These are phyloP conservation scores for Polymyxa betae DNA, from an alignment of 208 protist genomes.

Conservation along the genomic window DNA sequence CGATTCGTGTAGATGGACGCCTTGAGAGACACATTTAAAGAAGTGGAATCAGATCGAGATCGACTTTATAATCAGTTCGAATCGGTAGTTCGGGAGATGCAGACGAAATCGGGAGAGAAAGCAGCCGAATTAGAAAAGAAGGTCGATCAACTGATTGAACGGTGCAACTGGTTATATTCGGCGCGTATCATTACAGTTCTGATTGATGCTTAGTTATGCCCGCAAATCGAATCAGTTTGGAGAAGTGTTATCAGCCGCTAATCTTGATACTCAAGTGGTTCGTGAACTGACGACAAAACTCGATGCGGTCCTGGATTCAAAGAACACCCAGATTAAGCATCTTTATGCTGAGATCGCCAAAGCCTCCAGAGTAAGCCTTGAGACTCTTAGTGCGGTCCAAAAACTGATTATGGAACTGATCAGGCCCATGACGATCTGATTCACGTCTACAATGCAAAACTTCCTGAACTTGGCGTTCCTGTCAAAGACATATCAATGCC, in stretches of 20 bases:
- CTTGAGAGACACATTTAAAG: not conserved
- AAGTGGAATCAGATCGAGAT: conserved; percentile 20
- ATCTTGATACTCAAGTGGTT: not conserved
- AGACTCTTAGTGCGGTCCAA: too few species aligned
- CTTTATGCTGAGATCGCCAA: not conserved
- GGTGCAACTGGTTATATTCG: not conserved
- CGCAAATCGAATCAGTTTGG: conserved; percentile 35
- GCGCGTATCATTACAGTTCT: not conserved
- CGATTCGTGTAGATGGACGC: conserved; percentile 4
- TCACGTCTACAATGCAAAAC: conserved; percentile 55
- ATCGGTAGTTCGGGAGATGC: not conserved
- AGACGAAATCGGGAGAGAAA: not conserved
- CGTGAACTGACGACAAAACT: conserved; percentile 30
- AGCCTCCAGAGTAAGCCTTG: not conserved
- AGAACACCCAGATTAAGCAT: conserved; percentile 49
- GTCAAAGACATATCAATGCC: conserved; percentile 28
- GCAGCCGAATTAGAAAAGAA: not conserved
- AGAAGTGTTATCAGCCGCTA: conserved; percentile 39
- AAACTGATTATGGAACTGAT: too few species aligned
- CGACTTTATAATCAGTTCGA: conserved; percentile 41
- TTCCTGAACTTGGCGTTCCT: conserved; percentile 51
- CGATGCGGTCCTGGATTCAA: conserved; percentile 47
- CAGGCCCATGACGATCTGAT: conserved; percentile 56
- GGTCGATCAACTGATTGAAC: conserved; percentile 27
- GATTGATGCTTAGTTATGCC: not conserved